Percentiles rank a stretch among this genome's conserved stretches.
phyloP scores from a whole-genome alignment of 1,284 basidiomycete species.

The Leccinum angustisporum region DNA sequence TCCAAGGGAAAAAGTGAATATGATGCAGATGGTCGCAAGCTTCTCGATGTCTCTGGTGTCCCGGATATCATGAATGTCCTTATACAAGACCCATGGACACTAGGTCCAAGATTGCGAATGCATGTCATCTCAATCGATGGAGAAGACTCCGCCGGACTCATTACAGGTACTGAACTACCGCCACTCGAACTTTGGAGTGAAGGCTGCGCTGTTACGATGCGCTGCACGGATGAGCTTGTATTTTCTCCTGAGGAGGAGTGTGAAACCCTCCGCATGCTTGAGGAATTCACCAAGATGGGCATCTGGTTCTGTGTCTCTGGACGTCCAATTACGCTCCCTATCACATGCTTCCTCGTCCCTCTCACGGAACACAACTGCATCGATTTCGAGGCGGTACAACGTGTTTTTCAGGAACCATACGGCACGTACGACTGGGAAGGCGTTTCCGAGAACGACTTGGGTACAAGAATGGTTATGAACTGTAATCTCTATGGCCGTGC shows the following conservation, averaged over 20 bases:
- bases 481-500: constrained; percentile 54
- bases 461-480: constrained; percentile 52
- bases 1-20: constrained; percentile 44
- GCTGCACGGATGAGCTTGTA: constrained; percentile 39
- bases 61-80: constrained; percentile 54
- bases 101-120: constrained; percentile 53
- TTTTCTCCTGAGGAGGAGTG: constrained; percentile 45
- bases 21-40: constrained; percentile 50
- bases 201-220: constrained; percentile 38
- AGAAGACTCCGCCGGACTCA: constrained; percentile 49
- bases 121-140: constrained; percentile 59
- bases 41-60: constrained; percentile 42
- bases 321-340: constrained; percentile 40
- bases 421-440: constrained; percentile 56
- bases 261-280: constrained; percentile 49
- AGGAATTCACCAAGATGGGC: constrained; percentile 60
- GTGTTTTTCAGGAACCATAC: constrained; percentile 46
- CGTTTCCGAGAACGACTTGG: constrained; percentile 48
- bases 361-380: too few species aligned
- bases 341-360: too few species aligned
- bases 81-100: constrained; percentile 67
- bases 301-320: constrained; percentile 65
- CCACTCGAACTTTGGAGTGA: constrained; percentile 43
- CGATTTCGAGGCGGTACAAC: constrained; percentile 48
- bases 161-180: constrained; percentile 60